Evolutionary conservation across 2,329 filamentous ascomycete genomes (phyloP).

Genomic region (Xylaria arbuscula): DNA sequence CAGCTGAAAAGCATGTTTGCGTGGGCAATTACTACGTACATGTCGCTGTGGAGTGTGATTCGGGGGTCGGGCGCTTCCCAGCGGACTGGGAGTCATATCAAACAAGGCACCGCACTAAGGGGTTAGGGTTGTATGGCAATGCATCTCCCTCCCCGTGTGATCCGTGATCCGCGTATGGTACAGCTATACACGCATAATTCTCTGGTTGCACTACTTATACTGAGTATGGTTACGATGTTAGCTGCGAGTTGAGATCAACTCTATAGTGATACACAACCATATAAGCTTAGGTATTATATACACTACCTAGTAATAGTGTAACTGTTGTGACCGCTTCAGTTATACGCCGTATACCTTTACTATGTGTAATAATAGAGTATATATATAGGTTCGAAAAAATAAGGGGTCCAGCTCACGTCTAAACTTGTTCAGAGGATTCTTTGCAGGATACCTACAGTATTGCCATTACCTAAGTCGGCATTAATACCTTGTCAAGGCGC

Average conservation of each 20-base stretch:
- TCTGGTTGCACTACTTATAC: neutral
- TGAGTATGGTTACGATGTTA: neutral
- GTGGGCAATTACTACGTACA: conserved; percentile 27
- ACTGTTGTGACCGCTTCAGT: no score
- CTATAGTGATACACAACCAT: neutral
- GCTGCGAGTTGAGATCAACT: conserved; percentile 6
- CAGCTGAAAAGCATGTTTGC: conserved; percentile 32
- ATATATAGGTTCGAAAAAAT: conserved; percentile 2
- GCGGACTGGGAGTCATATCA: conserved; percentile 33
- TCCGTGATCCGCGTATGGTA: neutral
- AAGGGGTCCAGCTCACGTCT: neutral
- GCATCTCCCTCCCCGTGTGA: conserved; percentile 5
- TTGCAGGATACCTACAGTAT: conserved; percentile 1
- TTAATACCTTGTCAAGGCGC: neutral
- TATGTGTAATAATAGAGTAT: neutral
- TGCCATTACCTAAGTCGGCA: conserved; percentile 18
- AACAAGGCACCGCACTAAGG: conserved; percentile 31
- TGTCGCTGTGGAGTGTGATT: conserved; percentile 32
- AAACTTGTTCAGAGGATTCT: conserved; percentile 4
- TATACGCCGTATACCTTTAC: neutral
- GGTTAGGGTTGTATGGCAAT: conserved; percentile 24
- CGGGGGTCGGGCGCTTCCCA: conserved; percentile 33
- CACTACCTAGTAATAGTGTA: neutral
- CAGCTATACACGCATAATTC: neutral
- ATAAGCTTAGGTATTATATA: neutral